Evolutionary conservation across 1,139 yeast species (phyloP), one percentile per base, ranked within the genome.

Genomic region (Blastobotrys arbuscula): DNA sequence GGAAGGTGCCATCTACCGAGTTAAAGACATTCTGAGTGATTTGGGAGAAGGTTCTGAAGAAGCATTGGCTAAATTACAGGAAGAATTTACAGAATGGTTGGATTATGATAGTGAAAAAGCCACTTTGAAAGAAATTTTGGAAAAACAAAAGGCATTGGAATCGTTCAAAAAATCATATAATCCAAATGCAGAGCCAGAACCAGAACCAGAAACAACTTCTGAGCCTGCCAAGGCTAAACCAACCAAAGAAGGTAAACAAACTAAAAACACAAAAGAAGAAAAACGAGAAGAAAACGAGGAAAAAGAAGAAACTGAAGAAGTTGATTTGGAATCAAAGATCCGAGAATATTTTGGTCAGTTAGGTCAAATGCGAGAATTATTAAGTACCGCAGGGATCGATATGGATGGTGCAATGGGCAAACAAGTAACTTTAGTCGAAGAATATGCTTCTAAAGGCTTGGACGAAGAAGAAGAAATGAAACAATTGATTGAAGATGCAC

Each of bases 21-120:
- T 63, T 15, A 62, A 65, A 30, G 62, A 57, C 24, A 44, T 50
- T 26, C 42, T 55, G 20, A 48, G 45, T 8, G 53, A 52, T 18
- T 21, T 44, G 10, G 51, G 52, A 39, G 35, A 54, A 45, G 39
- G 39, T 5, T 30, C 45, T 3, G 54, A 54, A 33, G 52, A 44
- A 19, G 51, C 66, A 2, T 75, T 50, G 34, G 44, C 34, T n/a
- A 49, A 49, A 41, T 46, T 83, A 1, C 41, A 38, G 12, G 55
- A 70, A 28, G 82, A 79, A 21, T 68, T 74, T 21, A 68, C 84
- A 46, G 94, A 84, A 54, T 87, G 96, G 96, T 70, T 88, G 35
- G 95, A 87, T 48, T 81, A 77, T 56, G 90, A 82, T 20, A 77
- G 87, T 48, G 85, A 80, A 49, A 72, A 70, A 28, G 77, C 87